These are phyloP conservation scores for Trichoderma atroviride DNA, from an alignment of 2,329 filamentous ascomycete species.

Conservation along the genomic window DNA sequence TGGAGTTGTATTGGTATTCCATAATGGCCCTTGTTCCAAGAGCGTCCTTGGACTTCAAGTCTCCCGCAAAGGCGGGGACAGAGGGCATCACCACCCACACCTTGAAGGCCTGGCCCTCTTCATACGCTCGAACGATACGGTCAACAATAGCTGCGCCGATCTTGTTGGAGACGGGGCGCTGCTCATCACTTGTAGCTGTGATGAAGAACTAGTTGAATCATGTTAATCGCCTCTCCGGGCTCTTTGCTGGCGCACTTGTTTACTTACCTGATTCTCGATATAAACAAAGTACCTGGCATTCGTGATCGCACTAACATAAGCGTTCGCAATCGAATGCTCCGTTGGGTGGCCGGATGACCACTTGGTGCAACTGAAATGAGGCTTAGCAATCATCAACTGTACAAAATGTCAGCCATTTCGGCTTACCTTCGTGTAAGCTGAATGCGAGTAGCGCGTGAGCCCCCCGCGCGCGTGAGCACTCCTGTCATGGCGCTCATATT, in stretches of 20 bases:
- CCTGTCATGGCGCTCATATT: constrained; percentile 9
- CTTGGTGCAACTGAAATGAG: constrained; percentile 44
- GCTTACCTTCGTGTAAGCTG: constrained; percentile 55
- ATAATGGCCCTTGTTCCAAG: constrained; percentile 82
- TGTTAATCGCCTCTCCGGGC: not conserved
- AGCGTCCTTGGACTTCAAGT: constrained; percentile 71
- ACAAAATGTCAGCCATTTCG: not conserved
- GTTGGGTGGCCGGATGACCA: constrained; percentile 57
- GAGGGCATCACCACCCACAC: constrained; percentile 78
- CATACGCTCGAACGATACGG: constrained; percentile 71
- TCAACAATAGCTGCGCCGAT: constrained; percentile 80
- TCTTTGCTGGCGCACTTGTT: accelerated
- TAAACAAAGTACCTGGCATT: constrained; percentile 74
- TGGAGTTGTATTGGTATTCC: constrained; percentile 83
- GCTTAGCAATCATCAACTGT: not conserved
- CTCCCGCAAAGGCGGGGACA: constrained; percentile 80
- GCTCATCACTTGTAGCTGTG: constrained; percentile 71
- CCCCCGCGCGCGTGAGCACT: constrained; percentile 30
- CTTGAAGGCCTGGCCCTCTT: constrained; percentile 67
- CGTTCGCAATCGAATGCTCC: constrained; percentile 82
- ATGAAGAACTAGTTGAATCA: constrained; percentile 70
- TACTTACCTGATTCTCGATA: constrained; percentile 69
- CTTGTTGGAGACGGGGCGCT: constrained; percentile 74
- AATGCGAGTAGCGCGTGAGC: constrained; percentile 43
- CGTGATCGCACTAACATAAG: constrained; percentile 73